Evolutionary conservation across 192 early-diverging fungal species (phyloP).

Genomic region (Podochytrium sp.): DNA sequence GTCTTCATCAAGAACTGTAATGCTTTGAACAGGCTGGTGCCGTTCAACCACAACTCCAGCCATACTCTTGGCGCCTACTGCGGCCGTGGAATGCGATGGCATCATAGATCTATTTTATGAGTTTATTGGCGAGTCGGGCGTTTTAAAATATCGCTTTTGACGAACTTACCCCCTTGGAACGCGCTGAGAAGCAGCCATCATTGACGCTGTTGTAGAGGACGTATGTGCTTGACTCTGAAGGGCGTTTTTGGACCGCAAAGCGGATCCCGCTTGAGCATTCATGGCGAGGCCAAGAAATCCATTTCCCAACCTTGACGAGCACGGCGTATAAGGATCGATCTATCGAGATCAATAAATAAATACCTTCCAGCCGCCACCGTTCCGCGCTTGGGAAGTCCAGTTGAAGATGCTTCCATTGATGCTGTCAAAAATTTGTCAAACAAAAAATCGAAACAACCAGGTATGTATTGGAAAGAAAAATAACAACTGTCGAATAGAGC

Average conservation of each 20-base stretch:
- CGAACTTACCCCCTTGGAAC: too few species aligned
- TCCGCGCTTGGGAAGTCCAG: not conserved
- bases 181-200: slow-evolving; percentile 13
- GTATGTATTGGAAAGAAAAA: too few species aligned
- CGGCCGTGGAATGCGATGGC: not conserved
- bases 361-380: not conserved
- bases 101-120: too few species aligned
- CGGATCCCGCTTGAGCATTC: not conserved
- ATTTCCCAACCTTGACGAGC: not conserved
- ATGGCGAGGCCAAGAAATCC: not conserved
- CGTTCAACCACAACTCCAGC: not conserved
- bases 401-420: not conserved
- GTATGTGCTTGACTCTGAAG: not conserved
- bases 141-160: too few species aligned
- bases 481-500: too few species aligned
- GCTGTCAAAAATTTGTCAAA: not conserved
- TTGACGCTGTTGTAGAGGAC: not conserved
- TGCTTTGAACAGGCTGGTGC: not conserved
- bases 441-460: not conserved
- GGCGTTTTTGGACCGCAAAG: slow-evolving; percentile 16
- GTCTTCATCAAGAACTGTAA: slow-evolving; percentile 52
- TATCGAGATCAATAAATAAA: too few species aligned
- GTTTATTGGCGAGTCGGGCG: too few species aligned
- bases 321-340: too few species aligned
- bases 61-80: slow-evolving; percentile 3